Evolutionary conservation across 1,284 basidiomycete genomes (phyloP), one percentile per base, ranked within the genome.

Genomic region (Marasmius sp.): DNA sequence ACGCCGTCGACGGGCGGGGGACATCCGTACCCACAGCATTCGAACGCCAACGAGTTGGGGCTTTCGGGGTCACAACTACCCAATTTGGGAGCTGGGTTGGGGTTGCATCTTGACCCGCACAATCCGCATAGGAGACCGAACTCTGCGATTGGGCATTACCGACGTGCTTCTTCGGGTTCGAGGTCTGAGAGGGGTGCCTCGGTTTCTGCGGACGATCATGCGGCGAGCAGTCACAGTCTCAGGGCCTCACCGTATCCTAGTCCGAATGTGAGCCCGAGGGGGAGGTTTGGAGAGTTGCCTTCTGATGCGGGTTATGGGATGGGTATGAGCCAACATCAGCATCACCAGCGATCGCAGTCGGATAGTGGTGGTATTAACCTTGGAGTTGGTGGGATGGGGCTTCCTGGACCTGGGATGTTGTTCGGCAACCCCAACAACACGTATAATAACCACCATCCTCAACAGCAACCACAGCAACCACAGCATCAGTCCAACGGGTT

Each of bases 191-290:
- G 58, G 9, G 58, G 58, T 18, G 18, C 50, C 12, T 20, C 33
- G 50, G 49, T 18, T 12, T 18, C 37, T 16, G 33, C 14, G 22
- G 36, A 18, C 10, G 50, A 14, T 33, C 50, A 7, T 48, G 18
- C 77, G 74, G 22, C 73, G 68, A 38, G 72, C 65, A 16, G 67
- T 64, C 14, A 69, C 70, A 75, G 67, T 64, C 14, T 69, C 69
- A 75, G 77, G 2, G 65, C 74, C 20, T 75, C 73, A 52, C 79
- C 80, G 11, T 81, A 81, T 60, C 78, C 79, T 1, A 77, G 75
- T 53, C 79, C 80, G 20, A 74, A 72, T 38, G 77, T 74, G 14
- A 79, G 76, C 57, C 67, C 67, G 36, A 50, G 65, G 14, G 57
- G 38, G 18, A 57, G 57, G 27, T 58, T 53, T 27, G 53, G 62